These are phyloP conservation scores for Wickerhamomyces strasburgensis DNA, from an alignment of 805 yeast species.

Conservation along the genomic window DNA sequence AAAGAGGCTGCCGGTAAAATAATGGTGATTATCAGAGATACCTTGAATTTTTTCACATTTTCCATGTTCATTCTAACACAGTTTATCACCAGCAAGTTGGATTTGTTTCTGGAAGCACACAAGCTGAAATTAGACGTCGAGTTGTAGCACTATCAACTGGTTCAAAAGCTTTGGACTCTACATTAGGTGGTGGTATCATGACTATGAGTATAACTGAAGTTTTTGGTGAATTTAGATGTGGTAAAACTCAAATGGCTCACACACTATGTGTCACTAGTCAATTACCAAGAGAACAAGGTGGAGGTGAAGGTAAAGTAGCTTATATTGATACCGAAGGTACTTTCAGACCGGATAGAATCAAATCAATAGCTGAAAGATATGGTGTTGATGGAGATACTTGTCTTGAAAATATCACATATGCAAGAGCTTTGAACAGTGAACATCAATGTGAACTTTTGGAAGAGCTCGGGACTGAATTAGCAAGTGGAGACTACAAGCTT, in stretches of 20 bases:
- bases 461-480: conserved; percentile 58
- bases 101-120: conserved; percentile 68
- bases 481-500: conserved; percentile 61
- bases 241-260: conserved; percentile 78
- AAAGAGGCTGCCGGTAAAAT: conserved; percentile 69
- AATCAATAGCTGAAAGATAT: conserved; percentile 62
- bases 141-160: conserved; percentile 69
- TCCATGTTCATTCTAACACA: no score
- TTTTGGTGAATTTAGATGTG: conserved; percentile 77
- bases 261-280: conserved; percentile 75
- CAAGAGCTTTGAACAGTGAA: conserved; percentile 72
- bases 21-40: conserved; percentile 29
- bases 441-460: conserved; percentile 73
- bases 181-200: conserved; percentile 71
- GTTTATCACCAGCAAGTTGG: conserved; percentile 65
- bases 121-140: conserved; percentile 57
- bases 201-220: conserved; percentile 77
- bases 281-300: conserved; percentile 59
- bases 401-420: conserved; percentile 67
- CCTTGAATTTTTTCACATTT: no score
- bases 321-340: conserved; percentile 82
- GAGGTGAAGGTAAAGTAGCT: conserved; percentile 77
- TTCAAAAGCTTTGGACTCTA: conserved; percentile 59
- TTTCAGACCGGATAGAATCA: conserved; percentile 65
- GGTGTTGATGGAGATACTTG: conserved; percentile 67